Conservation (phyloP, 345 rosid genomes). For the Combretum micranthum region DNA sequence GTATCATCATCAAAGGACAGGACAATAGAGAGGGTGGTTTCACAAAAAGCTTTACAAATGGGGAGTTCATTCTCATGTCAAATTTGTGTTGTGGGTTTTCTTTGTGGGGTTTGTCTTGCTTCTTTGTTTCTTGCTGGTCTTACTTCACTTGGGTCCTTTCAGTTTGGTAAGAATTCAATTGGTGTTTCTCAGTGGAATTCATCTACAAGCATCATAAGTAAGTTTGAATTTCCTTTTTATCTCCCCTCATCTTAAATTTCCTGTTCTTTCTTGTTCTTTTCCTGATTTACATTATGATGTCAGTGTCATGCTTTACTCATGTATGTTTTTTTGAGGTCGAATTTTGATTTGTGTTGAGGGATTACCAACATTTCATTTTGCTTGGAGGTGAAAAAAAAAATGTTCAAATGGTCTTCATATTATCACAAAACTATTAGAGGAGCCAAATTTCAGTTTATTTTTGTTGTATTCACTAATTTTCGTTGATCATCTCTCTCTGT, state of each 20-base stretch:
- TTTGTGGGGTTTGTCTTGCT: conserved; percentile 85
- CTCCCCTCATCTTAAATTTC: background rate
- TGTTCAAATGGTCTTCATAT: too few species aligned
- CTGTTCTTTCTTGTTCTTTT: background rate
- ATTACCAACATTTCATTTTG: too few species aligned
- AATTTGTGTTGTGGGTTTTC: conserved; percentile 83
- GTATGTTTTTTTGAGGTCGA: too few species aligned
- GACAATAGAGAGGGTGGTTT: conserved; percentile 69
- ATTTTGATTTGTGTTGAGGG: too few species aligned
- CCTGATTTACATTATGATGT: too few species aligned
- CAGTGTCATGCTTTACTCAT: too few species aligned
- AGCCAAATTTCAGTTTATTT: too few species aligned
- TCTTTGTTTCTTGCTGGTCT: conserved; percentile 78
- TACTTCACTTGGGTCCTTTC: conserved; percentile 63
- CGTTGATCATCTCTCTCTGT: too few species aligned
- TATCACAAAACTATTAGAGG: too few species aligned
- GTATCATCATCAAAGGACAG: conserved; percentile 38
- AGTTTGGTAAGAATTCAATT: conserved; percentile 28
- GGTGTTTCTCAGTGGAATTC: conserved; percentile 56
- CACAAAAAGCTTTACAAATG: conserved; percentile 78
- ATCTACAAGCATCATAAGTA: conserved; percentile 40
- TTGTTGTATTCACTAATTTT: too few species aligned
- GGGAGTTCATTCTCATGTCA: conserved; percentile 88
- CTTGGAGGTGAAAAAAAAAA: too few species aligned
- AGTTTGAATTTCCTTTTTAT: conserved; percentile 18